Base-by-base conservation (phyloP, 768 basidiomycete species). In the Rossbeevera mucosa region DNA sequence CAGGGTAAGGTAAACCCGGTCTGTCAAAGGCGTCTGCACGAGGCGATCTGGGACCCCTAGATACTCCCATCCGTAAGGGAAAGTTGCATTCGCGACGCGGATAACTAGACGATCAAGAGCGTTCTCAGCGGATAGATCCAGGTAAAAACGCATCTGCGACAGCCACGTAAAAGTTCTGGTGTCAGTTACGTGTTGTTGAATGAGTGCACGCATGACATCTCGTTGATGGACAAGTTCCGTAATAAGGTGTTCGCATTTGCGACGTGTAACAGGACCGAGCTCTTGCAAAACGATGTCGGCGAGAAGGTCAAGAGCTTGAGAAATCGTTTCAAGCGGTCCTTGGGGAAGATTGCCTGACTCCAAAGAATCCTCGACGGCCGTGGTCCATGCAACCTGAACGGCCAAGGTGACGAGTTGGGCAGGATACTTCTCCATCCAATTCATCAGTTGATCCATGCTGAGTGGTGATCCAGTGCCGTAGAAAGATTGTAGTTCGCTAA, bases 21-120 rank as follows among this genome's bases (percentile, higher is more conserved):
- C 96, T 16, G 96, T 99, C 51, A 99, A 79, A 0, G 96, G 96
- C 2, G 96, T 99, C 70, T 99, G 96, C 20, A 99, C 96, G 36
- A 99, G 83, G 56, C 94, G 85, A 70, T 99, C 96, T 1, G 93
- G 86, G 20, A 98, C 93, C 50, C 96, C 96, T 20, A 99, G 80
- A 67, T 99, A 99, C 69, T 99, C 96, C 92, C 92, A 99, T 16
- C 96, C 96, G 62, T 99, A 98, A 5, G 89, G 86, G 80, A 98
- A 98, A 2, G 79, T 77, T 3, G 94, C 93, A 71, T 95, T 90
- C 16, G 96, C 96, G 52, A 88, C 86, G 53, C 80, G 82, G 58
- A 98, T 88, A 16, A 79, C 72, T 33, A 98, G 76, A 29, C 91
- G 77, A 33, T 94, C 85, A 42, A 96, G 74, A 2, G 93, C 87